These are phyloP conservation scores for Psilocybe cubensis DNA, from an alignment of 768 basidiomycete species.

Conservation along the genomic window DNA sequence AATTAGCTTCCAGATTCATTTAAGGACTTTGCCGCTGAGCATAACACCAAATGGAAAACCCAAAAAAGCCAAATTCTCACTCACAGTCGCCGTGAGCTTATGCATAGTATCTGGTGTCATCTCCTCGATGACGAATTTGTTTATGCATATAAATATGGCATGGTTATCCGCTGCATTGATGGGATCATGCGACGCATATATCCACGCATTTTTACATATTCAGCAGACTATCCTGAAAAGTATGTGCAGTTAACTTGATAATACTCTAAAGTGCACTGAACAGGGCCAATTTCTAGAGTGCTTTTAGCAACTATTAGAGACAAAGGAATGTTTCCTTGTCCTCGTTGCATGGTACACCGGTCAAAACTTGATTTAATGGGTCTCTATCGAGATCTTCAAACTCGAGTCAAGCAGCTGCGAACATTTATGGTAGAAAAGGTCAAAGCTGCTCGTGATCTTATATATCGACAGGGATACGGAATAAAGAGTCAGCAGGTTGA, in stretches of 20 bases:
- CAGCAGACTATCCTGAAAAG: slow-evolving; percentile 37
- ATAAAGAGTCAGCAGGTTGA: slow-evolving; percentile 16
- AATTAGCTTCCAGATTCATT: too few species aligned
- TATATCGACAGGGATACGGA: slow-evolving; percentile 15
- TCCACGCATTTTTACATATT: slow-evolving; percentile 32
- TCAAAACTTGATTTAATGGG: slow-evolving; percentile 2
- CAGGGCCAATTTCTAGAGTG: slow-evolving; percentile 17
- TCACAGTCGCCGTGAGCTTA: too few species aligned
- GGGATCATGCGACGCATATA: slow-evolving; percentile 31
- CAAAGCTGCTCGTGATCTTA: slow-evolving; percentile 1
- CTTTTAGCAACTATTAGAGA: slow-evolving; percentile 31
- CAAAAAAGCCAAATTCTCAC: background rate
- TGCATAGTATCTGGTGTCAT: slow-evolving; percentile 26
- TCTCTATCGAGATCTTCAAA: too few species aligned
- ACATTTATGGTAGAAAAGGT: background rate
- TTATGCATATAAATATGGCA: slow-evolving; percentile 34
- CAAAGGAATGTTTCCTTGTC: slow-evolving; percentile 37
- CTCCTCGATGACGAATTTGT: slow-evolving; percentile 36
- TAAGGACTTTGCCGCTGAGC: background rate
- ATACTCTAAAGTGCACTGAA: background rate
- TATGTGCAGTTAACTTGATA: slow-evolving; percentile 14
- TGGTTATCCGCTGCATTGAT: slow-evolving; percentile 35
- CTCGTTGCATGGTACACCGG: slow-evolving; percentile 30
- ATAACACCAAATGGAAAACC: too few species aligned
- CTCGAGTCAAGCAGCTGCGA: too few species aligned